Evolutionary conservation across 805 yeast species (phyloP), one percentile per base, ranked within the genome.

Genomic region (Spathaspora girioi): DNA sequence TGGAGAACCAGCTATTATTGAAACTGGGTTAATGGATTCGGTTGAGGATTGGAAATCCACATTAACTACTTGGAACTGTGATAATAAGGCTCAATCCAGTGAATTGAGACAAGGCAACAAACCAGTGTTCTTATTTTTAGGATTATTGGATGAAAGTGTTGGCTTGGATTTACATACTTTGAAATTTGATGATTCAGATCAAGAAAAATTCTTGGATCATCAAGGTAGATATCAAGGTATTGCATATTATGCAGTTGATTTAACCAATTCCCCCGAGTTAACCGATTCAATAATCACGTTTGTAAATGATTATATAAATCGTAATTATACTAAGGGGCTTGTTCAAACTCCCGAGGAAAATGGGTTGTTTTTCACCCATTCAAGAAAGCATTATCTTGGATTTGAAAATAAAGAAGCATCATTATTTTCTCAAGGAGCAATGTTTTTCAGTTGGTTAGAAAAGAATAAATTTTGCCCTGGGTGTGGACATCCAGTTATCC

Each of bases 401-500:
- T 71, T 74, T 51, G 59, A 63, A 42, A 55, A 59, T 38, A 54
- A 51, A 17, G 87, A 86, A 48, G 86, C 90, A 0, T 81, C 89
- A 2, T 63, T 90, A 19, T 85, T 81, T 56, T 85, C 96, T 2
- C 94, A 92, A 62, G 93, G 89, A 0, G 82, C 86, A 52, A 89
- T 87, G 84, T 87, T 83, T 62, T 62, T 91, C 49, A 96, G 92
- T 66, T 93, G 97, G 97, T 73, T 88, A 45, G 66, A 70, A 49
- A 81, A 89, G 48, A 87, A 87, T 61, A 74, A 76, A 51, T 86
- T 78, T 67, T 93, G 98, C 64, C 92, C 93, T 6, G 93, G 94
- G 0, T 93, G 98, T 71, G 97, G 97, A 0, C 62, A 77, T 0
- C 68, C 65, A 41, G 81, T 83, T 14, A 71, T 81, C 12, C 84